These are phyloP conservation scores for Penicillium silybi DNA, from an alignment of 495 filamentous ascomycete genomes.

Conservation along the genomic window DNA sequence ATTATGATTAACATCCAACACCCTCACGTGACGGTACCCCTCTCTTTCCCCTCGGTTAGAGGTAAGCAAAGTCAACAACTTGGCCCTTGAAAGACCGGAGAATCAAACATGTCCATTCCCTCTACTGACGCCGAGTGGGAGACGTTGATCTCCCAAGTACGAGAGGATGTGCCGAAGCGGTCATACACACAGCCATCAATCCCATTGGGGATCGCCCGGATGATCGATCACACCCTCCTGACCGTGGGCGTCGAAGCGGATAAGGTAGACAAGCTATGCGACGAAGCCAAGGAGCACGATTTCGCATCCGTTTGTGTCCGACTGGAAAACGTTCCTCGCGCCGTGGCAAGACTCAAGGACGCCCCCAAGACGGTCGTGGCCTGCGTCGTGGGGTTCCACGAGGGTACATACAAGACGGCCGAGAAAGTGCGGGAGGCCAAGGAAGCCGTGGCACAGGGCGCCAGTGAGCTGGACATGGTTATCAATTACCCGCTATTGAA, in stretches of 20 bases:
- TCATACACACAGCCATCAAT: conserved; percentile 22
- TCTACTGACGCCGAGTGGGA: conserved; percentile 37
- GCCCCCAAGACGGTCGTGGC: conserved; percentile 48
- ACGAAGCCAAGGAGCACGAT: conserved; percentile 53
- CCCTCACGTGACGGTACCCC: conserved; percentile 28
- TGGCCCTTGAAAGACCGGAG: neutral
- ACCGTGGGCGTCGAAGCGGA: conserved; percentile 47
- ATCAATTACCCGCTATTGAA: conserved; percentile 56
- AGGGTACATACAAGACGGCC: conserved; percentile 52
- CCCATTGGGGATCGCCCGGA: conserved; percentile 25
- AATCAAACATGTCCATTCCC: conserved; percentile 27
- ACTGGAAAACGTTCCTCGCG: conserved; percentile 48
- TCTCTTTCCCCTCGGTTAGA: conserved; percentile 16
- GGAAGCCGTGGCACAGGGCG: conserved; percentile 54
- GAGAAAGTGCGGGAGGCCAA: conserved; percentile 54
- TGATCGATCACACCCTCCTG: conserved; percentile 66
- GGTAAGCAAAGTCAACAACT: neutral
- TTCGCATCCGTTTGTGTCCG: conserved; percentile 64
- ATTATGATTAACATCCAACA: conserved; percentile 10
- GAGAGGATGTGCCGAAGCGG: conserved; percentile 21
- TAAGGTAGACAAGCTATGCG: conserved; percentile 60
- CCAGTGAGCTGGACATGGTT: conserved; percentile 65
- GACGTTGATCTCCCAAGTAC: conserved; percentile 23
- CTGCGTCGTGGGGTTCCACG: conserved; percentile 65
- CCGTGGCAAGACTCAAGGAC: conserved; percentile 48